Evolutionary conservation across 1,284 basidiomycete genomes (phyloP).

Genomic region (Apiotrichum laibachii): DNA sequence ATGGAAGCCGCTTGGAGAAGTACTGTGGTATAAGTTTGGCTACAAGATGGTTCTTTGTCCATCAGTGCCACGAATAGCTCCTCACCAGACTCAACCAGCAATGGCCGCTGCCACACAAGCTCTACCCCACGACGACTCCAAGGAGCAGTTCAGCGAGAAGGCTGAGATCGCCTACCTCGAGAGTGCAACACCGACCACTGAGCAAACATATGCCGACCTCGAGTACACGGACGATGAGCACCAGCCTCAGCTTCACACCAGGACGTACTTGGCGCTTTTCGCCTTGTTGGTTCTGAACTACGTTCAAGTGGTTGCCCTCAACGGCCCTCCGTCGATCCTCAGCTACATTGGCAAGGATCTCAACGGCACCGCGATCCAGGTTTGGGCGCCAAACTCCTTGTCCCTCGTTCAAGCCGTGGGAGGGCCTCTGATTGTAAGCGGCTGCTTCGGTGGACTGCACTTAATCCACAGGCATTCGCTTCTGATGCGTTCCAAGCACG

Average conservation of each 20-base stretch:
- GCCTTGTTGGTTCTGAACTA: neutral
- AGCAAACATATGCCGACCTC: neutral
- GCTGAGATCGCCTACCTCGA: neutral
- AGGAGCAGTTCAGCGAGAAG: no score
- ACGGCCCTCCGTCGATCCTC: neutral
- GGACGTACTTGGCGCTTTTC: neutral
- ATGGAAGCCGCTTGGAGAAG: no score
- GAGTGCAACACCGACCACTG: neutral
- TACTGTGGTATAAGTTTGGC: no score
- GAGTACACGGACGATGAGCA: neutral
- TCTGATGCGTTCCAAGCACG: constrained; percentile 17
- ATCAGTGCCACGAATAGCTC: no score
- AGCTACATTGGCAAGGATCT: constrained; percentile 12
- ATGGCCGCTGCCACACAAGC: no score
- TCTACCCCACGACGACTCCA: no score
- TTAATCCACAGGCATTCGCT: constrained; percentile 8
- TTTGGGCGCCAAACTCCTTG: constrained; percentile 11
- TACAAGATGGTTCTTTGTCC: no score
- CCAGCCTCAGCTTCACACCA: neutral
- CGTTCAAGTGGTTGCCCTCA: neutral
- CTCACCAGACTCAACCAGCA: no score
- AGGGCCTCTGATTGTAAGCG: constrained; percentile 6
- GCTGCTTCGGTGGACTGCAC: neutral
- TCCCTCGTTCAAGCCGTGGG: constrained; percentile 13
- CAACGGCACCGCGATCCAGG: neutral